Base-by-base conservation (phyloP, 192 early-diverging fungal species). In the Pilobolus umbonatus region DNA sequence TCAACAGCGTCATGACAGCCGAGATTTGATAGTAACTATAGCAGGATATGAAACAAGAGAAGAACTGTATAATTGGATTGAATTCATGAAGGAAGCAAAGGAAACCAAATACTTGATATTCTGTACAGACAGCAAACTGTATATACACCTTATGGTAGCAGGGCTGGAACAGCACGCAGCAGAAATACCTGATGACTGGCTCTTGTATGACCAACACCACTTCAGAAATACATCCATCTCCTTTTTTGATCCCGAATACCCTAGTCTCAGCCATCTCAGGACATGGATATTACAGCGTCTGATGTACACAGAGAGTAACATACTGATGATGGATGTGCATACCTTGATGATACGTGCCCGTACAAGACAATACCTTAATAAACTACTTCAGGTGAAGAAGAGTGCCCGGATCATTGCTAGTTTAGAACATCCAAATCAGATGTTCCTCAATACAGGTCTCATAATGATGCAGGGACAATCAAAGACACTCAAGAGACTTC, bases 21-120 rank as follows among this genome's bases (percentile, higher is more conserved):
- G 48, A 30, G 50, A 60, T 6, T 26, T 70, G 5, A 57, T 61
- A 21, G 52, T 62, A n/a, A 62, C 68, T 5, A 52, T 54, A 25
- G 61, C 62, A 45, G 53, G 45, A 32, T 60, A 70, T 38, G 62
- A 55, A 2, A 70, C 64, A 62, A 29, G 61, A 38, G 43, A 70
- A 24, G 53, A 70, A 6, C 52, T 60, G 3, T 64, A 64, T 57
- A 70, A 70, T 26, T 70, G 68, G 68, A 70, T 70, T 12, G 19
- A 46, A n/a, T 59, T 57, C 10, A 26, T 70, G 35, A 35, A 60
- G 6, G 53, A 46, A 32, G 62, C 51, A 15, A 36, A 46, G 1
- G 56, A 64, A 21, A 36, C 53, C 0, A 58, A 59, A 39, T 70
- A 60, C 31, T n/a, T 70, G 2, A 48, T 70, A 11, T 53, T 70